These are phyloP conservation scores for Kazachstania sp. DNA, from an alignment of 1,139 yeast genomes.

Conservation along the genomic window DNA sequence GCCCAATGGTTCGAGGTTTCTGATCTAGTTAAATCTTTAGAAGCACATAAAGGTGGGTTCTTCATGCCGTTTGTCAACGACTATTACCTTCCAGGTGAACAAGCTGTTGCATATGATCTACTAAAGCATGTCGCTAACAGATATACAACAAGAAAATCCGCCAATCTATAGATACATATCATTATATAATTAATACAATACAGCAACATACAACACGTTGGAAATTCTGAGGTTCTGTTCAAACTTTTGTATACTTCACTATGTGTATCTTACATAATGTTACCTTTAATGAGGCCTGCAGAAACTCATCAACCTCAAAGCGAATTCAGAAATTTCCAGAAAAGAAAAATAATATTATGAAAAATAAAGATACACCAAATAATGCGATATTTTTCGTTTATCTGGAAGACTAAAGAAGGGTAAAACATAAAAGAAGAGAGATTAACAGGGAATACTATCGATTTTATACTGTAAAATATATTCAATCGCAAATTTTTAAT, in stretches of 20 bases:
- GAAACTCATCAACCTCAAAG: no score
- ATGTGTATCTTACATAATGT: no score
- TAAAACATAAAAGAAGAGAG: no score
- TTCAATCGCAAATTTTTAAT: no score
- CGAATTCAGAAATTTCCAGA: no score
- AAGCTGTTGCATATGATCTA: conserved; percentile 42
- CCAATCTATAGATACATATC: conserved; percentile 6
- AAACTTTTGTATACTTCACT: neutral
- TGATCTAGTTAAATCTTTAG: conserved; percentile 39
- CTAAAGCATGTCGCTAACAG: conserved; percentile 28
- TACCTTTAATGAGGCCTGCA: neutral
- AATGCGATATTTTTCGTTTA: no score
- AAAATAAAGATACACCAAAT: no score
- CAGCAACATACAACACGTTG: no score
- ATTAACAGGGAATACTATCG: no score
- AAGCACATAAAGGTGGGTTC: conserved; percentile 26
- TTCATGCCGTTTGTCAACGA: conserved; percentile 24
- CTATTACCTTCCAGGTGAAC: conserved; percentile 39
- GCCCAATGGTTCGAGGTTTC: conserved; percentile 72
- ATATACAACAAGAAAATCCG: neutral
- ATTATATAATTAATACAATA: neutral
- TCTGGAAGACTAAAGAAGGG: no score
- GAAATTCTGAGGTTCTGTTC: neutral
- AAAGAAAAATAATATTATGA: no score
- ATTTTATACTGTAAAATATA: no score